Evolutionary conservation across 768 basidiomycete genomes (phyloP).

Genomic region (Amanita rimosa): DNA sequence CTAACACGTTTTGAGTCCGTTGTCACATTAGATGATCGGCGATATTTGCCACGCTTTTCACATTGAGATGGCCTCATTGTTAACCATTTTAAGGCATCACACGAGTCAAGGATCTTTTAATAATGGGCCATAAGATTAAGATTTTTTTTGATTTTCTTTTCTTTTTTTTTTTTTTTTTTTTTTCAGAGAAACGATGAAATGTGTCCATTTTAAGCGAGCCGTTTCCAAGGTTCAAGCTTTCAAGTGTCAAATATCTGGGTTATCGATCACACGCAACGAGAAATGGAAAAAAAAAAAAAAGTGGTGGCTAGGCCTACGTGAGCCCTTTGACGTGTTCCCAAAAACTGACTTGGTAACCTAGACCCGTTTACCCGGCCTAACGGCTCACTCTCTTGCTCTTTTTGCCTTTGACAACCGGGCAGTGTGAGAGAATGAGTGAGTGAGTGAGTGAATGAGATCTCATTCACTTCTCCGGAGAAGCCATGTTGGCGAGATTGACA

Average conservation of each 20-base stretch:
- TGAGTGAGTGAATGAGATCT: too few species aligned
- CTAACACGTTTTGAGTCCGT: not conserved
- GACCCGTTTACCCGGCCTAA: not conserved
- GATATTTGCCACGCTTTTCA: not conserved
- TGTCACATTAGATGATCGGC: constrained; percentile 1
- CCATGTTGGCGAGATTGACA: too few species aligned
- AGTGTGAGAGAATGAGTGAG: not conserved
- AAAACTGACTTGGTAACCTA: too few species aligned
- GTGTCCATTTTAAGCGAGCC: not conserved
- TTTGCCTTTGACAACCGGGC: not conserved
- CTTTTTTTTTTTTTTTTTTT: too few species aligned
- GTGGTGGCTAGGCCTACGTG: not conserved
- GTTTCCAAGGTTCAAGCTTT: not conserved
- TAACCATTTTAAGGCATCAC: not conserved
- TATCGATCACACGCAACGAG: not conserved
- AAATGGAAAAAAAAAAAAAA: too few species aligned
- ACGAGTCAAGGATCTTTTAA: constrained; percentile 3
- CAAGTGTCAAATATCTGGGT: not conserved
- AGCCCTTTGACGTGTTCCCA: not conserved
- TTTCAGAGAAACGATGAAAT: not conserved
- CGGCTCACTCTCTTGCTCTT: not conserved
- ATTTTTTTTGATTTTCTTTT: too few species aligned
- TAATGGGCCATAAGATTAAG: constrained; percentile 1
- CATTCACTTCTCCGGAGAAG: too few species aligned
- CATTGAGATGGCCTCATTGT: constrained; percentile 4